Percentiles rank a stretch among this genome's conserved stretches.
phyloP scores from a whole-genome alignment of 495 filamentous ascomycete genomes.

The Polyplosphaeria fusca region DNA sequence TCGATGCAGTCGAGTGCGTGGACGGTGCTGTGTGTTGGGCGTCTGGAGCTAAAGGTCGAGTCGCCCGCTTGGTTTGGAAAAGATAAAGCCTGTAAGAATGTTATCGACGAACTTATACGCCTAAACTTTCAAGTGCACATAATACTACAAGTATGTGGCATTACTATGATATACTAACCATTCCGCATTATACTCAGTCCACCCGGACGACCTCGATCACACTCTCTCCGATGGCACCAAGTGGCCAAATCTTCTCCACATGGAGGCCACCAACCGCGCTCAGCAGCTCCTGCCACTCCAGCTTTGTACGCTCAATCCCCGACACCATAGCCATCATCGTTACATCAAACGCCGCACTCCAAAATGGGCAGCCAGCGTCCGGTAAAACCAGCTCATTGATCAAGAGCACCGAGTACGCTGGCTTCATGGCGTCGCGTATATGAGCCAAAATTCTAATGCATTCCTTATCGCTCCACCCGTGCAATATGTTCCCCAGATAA shows the following conservation, averaged over 20 bases:
- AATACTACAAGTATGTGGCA: no score
- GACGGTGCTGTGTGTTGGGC: conserved; percentile 12
- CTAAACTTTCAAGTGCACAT: no score
- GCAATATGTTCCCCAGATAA: conserved; percentile 49
- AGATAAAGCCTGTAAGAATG: no score
- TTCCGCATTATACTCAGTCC: not conserved
- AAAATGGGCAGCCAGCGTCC: conserved; percentile 8
- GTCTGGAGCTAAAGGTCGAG: conserved; percentile 8
- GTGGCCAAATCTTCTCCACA: not conserved
- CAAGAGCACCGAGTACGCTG: conserved; percentile 45
- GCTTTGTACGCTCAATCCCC: not conserved
- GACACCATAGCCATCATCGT: not conserved
- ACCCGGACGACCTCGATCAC: not conserved
- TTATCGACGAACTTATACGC: no score
- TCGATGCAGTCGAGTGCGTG: conserved; percentile 19
- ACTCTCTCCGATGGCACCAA: not conserved
- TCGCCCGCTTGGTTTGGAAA: conserved; percentile 3
- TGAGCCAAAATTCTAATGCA: conserved; percentile 43
- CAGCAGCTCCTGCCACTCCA: not conserved
- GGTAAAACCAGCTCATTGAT: conserved; percentile 47
- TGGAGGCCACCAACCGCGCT: not conserved
- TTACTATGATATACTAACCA: no score
- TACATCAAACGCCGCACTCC: not conserved
- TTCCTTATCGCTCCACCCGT: conserved; percentile 50
- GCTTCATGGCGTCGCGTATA: conserved; percentile 45